Evolutionary conservation across 805 yeast genomes (phyloP).

Genomic region (Schizosaccharomyces lindneri): DNA sequence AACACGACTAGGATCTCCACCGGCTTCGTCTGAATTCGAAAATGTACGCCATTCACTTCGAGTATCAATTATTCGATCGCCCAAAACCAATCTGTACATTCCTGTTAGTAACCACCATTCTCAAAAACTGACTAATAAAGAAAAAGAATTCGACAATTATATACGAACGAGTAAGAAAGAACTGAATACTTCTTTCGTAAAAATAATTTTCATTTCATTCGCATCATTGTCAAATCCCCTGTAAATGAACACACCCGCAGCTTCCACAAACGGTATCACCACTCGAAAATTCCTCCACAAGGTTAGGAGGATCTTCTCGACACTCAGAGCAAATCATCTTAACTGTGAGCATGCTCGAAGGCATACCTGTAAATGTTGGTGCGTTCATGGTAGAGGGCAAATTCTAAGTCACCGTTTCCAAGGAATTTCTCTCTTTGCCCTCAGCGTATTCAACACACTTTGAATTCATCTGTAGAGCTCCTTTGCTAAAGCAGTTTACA

Average conservation of each 20-base stretch:
- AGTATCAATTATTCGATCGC: slow-evolving; percentile 80
- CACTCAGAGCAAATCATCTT: slow-evolving; percentile 89
- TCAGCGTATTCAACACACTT: background rate
- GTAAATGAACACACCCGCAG: slow-evolving; percentile 31
- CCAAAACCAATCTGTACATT: slow-evolving; percentile 32
- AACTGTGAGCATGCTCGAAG: slow-evolving; percentile 32
- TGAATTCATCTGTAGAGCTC: too few relatives aligned
- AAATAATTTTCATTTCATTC: background rate
- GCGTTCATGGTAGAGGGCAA: background rate
- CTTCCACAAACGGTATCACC: slow-evolving; percentile 97
- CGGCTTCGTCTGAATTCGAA: slow-evolving; percentile 75
- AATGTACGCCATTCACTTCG: slow-evolving; percentile 98
- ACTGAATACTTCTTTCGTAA: too few relatives aligned
- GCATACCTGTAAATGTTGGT: slow-evolving; percentile 1
- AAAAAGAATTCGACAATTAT: background rate
- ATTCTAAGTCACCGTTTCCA: background rate
- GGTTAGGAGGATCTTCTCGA: slow-evolving; percentile 81
- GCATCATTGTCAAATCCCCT: background rate
- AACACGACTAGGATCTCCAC: slow-evolving; percentile 96
- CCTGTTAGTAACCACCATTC: too few relatives aligned
- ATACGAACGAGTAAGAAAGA: background rate
- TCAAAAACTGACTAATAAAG: background rate
- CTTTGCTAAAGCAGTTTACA: too few relatives aligned
- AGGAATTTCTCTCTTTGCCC: background rate
- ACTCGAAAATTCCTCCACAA: slow-evolving; percentile 82